Evolutionary conservation across 768 basidiomycete species (phyloP).

Genomic region (Polyporus arcularius): DNA sequence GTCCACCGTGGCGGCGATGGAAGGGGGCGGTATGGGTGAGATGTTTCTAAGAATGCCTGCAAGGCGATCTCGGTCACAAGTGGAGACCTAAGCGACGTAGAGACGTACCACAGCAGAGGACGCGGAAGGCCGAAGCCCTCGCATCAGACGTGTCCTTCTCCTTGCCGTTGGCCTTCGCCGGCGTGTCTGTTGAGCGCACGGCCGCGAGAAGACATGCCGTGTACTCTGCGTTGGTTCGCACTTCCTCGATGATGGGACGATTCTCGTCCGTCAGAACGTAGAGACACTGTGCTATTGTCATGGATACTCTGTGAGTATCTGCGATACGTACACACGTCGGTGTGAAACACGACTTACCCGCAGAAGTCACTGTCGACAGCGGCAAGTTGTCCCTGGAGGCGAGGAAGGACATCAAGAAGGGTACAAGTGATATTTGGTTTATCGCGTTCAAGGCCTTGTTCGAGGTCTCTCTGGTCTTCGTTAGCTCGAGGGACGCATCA

Average conservation of each 20-base stretch:
- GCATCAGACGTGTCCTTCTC: slow-evolving; percentile 48
- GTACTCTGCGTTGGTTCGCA: slow-evolving; percentile 62
- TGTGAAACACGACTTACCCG: slow-evolving; percentile 51
- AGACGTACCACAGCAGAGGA: slow-evolving; percentile 66
- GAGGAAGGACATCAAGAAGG: slow-evolving; percentile 91
- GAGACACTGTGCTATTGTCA: slow-evolving; percentile 75
- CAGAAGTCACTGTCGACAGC: slow-evolving; percentile 70
- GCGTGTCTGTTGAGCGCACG: slow-evolving; percentile 39
- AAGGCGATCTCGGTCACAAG: slow-evolving; percentile 2
- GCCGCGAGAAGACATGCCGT: slow-evolving; percentile 67
- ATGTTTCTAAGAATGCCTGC: slow-evolving; percentile 78
- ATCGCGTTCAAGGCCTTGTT: slow-evolving; percentile 89
- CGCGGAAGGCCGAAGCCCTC: slow-evolving; percentile 52
- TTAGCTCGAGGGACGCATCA: slow-evolving; percentile 21
- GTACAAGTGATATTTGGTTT: slow-evolving; percentile 74
- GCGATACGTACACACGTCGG: neutral
- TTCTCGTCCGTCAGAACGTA: slow-evolving; percentile 96
- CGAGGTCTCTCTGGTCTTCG: slow-evolving; percentile 72
- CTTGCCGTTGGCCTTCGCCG: slow-evolving; percentile 37
- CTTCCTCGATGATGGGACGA: slow-evolving; percentile 62
- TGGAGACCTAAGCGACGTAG: slow-evolving; percentile 4
- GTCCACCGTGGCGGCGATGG: slow-evolving; percentile 60
- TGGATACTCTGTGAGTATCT: slow-evolving; percentile 11
- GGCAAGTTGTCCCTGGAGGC: slow-evolving; percentile 69
- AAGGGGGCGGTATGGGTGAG: slow-evolving; percentile 71